Conservation (phyloP, 768 basidiomycete genomes). For the Rhodotorula paludigena region DNA sequence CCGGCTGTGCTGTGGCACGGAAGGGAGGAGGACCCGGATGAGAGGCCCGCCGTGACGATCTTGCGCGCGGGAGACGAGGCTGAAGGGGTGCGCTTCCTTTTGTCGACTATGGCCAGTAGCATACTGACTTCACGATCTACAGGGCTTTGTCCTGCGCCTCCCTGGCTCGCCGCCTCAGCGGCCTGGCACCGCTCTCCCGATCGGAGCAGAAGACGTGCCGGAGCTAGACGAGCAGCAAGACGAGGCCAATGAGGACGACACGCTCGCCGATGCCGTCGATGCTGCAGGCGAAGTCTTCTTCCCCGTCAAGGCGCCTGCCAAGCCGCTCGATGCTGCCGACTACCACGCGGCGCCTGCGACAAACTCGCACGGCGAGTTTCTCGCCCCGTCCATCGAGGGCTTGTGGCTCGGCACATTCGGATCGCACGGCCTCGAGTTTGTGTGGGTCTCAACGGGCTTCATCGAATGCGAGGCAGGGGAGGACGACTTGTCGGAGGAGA, state of each 20-base stretch:
- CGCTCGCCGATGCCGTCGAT: constrained; percentile 22
- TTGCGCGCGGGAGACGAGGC: constrained; percentile 20
- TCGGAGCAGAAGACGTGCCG: not conserved
- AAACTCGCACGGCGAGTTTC: constrained; percentile 7
- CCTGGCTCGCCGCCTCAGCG: not conserved
- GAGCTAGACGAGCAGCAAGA: not conserved
- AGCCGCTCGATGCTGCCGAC: not conserved
- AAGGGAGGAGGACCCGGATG: constrained; percentile 10
- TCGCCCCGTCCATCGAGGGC: constrained; percentile 22
- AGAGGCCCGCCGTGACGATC: constrained; percentile 10
- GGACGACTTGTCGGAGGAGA: not conserved
- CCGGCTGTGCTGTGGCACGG: constrained; percentile 32
- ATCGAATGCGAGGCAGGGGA: not conserved
- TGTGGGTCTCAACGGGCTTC: constrained; percentile 15
- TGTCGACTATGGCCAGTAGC: too few species aligned
- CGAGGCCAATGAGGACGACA: not conserved
- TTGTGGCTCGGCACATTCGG: constrained; percentile 37
- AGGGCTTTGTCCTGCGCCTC: constrained; percentile 23
- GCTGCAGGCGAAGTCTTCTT: constrained; percentile 22
- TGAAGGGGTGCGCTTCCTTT: constrained; percentile 6
- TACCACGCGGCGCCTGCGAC: not conserved
- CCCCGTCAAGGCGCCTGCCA: constrained; percentile 27
- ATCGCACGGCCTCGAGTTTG: constrained; percentile 35
- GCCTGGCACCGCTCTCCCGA: not conserved
- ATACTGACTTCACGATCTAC: not conserved